Conservation (phyloP, 495 filamentous ascomycete genomes). For the Acidomyces sp. region DNA sequence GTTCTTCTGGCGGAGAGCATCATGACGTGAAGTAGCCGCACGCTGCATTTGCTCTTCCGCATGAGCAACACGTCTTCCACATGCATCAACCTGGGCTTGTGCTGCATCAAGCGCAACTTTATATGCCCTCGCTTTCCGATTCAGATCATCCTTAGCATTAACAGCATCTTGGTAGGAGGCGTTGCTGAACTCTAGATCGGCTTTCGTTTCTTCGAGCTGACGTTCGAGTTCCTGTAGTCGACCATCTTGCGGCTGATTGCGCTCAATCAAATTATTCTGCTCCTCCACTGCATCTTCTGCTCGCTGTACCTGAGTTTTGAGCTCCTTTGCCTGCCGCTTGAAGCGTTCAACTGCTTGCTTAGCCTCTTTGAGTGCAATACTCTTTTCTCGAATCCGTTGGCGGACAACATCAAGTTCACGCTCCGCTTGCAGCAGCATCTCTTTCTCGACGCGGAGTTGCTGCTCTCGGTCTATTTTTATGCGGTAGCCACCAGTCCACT, state of each 20-base stretch:
- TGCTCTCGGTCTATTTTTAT: constrained; percentile 70
- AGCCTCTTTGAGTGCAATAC: constrained; percentile 16
- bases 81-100: constrained; percentile 24
- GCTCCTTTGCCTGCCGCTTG: neutral
- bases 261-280: constrained; percentile 42
- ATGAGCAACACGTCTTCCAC: constrained; percentile 38
- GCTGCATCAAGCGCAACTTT: constrained; percentile 33
- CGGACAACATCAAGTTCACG: constrained; percentile 31
- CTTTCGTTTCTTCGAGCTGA: constrained; percentile 39
- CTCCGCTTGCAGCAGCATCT: constrained; percentile 33
- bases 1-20: constrained; percentile 55
- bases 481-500: constrained; percentile 40
- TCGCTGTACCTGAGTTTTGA: constrained; percentile 6
- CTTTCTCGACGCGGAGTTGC: constrained; percentile 41
- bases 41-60: constrained; percentile 43
- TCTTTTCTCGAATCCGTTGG: constrained; percentile 26
- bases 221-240: constrained; percentile 45
- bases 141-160: constrained; percentile 38
- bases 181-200: constrained; percentile 34
- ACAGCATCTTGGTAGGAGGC: constrained; percentile 41
- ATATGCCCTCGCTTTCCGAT: constrained; percentile 30
- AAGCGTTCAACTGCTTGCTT: constrained; percentile 3
- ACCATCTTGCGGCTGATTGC: constrained; percentile 46
- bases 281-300: constrained; percentile 30
- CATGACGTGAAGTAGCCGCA: constrained; percentile 36